Evolutionary conservation across 2,329 filamentous ascomycete genomes (phyloP).

Genomic region (Helminthosporium solani): DNA sequence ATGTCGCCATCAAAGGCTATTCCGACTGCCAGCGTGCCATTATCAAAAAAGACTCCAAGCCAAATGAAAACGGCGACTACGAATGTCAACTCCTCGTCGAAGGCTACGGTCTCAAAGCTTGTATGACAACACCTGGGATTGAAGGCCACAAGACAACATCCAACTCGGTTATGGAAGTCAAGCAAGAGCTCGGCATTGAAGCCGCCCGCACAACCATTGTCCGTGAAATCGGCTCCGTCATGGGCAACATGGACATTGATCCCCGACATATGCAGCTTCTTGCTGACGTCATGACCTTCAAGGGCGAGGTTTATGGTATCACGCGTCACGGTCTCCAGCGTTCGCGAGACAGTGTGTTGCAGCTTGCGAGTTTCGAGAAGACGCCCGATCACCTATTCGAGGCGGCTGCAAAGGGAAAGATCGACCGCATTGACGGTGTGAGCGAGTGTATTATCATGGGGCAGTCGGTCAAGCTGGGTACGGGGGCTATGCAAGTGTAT

Average conservation of each 20-base stretch:
- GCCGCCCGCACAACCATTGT: constrained; percentile 89
- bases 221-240: constrained; percentile 81
- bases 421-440: constrained; percentile 88
- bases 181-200: constrained; percentile 89
- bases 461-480: constrained; percentile 88
- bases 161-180: constrained; percentile 89
- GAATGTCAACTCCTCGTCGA: constrained; percentile 70
- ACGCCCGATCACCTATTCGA: constrained; percentile 97
- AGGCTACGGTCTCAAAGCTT: constrained; percentile 84
- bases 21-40: constrained; percentile 82
- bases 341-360: constrained; percentile 91
- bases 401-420: constrained; percentile 87
- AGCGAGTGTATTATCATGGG: constrained; percentile 98
- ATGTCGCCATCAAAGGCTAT: constrained; percentile 87
- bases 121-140: constrained; percentile 92
- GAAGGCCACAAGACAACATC: constrained; percentile 71
- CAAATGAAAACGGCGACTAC: constrained; percentile 64
- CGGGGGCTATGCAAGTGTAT: constrained; percentile 88
- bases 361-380: constrained; percentile 96
- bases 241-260: constrained; percentile 94
- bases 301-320: constrained; percentile 94
- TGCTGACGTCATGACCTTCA: constrained; percentile 98
- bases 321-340: constrained; percentile 95
- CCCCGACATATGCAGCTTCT: constrained; percentile 96
- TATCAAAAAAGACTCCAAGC: constrained; percentile 75